phyloP scores from a whole-genome alignment of 345 rosid genomes.

The Gossypium rotundifolium region DNA sequence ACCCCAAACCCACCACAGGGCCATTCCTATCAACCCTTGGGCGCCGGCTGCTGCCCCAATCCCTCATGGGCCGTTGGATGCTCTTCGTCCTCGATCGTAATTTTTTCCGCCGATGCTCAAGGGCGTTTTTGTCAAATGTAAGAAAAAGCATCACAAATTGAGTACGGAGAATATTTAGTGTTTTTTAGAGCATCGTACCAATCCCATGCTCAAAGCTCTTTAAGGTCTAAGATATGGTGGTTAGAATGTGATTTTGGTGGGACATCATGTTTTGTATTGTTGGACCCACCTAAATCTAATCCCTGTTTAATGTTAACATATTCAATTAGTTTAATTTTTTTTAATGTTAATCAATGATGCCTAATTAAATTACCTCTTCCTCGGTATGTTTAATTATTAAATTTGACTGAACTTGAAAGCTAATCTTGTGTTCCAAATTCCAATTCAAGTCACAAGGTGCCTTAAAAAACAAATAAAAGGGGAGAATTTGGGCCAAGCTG shows the following conservation, averaged over 20 bases:
- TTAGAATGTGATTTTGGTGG: constrained; percentile 42
- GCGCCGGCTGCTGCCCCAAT: constrained; percentile 26
- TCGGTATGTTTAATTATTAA: constrained; percentile 8
- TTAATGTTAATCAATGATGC: constrained; percentile 4
- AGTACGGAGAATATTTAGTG: constrained; percentile 10
- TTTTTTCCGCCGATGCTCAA: neutral
- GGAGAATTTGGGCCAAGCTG: no score
- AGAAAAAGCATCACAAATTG: neutral
- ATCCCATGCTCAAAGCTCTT: neutral
- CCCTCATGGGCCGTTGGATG: constrained; percentile 40
- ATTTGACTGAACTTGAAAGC: neutral
- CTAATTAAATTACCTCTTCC: constrained; percentile 10
- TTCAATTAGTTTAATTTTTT: constrained; percentile 1
- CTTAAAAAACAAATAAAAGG: no score
- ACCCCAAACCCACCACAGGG: constrained; percentile 23
- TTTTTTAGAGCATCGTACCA: neutral
- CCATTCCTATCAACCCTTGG: constrained; percentile 53
- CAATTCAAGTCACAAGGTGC: no score
- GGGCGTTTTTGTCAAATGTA: constrained; percentile 24
- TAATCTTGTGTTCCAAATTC: no score
- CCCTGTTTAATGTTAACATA: constrained; percentile 13
- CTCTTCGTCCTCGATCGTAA: constrained; percentile 47
- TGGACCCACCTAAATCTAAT: constrained; percentile 21
- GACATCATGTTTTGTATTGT: constrained; percentile 42
- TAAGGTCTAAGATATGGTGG: constrained; percentile 37